A percentile compares a stretch with the other conserved stretches of the same genome.
Conservation (phyloP, 78 protist species). For the Cavenderia fasciculata region DNA sequence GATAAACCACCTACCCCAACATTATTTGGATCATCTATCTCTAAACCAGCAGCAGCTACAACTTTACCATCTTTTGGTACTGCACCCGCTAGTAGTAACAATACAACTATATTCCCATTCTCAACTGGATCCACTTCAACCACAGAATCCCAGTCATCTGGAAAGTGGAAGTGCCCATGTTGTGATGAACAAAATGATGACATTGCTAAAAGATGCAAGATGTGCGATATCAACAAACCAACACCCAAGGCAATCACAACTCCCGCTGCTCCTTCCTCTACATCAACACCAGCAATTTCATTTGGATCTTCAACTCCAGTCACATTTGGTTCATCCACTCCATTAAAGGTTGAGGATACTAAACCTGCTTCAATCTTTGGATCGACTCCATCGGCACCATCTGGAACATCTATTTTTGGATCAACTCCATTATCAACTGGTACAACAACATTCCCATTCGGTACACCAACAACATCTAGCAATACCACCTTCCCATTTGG, state of each 20-base stretch:
- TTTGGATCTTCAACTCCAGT: too few species aligned
- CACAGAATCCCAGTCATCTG: background rate
- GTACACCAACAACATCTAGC: conserved; percentile 9
- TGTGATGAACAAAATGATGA: background rate
- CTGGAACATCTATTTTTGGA: background rate
- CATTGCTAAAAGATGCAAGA: background rate
- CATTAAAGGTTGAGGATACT: too few species aligned
- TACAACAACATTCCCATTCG: background rate
- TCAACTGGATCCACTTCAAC: background rate
- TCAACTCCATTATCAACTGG: background rate
- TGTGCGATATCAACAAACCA: background rate
- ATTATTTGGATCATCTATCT: background rate
- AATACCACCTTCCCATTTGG: too few species aligned
- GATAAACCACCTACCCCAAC: background rate
- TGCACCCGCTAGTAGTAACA: background rate
- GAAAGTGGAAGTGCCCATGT: background rate
- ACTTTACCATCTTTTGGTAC: background rate
- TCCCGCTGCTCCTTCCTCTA: background rate
- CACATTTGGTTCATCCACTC: too few species aligned
- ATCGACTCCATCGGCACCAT: background rate
- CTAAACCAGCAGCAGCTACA: background rate
- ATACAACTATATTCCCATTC: background rate
- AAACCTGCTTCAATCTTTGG: background rate
- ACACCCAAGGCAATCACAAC: background rate
- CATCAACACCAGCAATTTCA: too few species aligned